Base-by-base conservation (phyloP, 352 stramenopile species). In the Pythium phragmitis region DNA sequence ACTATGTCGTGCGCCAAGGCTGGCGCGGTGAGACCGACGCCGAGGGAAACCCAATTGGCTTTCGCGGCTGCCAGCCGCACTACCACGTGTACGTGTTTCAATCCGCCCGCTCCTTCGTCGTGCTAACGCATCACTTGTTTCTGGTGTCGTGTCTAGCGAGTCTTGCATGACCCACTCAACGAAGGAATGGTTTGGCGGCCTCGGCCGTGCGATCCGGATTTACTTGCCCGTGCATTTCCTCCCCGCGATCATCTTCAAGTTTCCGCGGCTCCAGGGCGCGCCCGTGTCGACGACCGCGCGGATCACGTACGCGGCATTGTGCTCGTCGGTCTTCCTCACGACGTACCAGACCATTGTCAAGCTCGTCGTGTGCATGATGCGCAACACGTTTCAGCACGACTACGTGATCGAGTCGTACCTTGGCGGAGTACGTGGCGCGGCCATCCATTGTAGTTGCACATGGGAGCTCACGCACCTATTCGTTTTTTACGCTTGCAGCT, bases 141-240 rank as follows among this genome's bases (percentile, higher is more conserved):
- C 41, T 67, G 12, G 47, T 58, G 14, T 41, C 59, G 26, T 42
- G 34, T 39, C 9, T 47, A 91, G 82, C 67, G 87, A 94, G 45
- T 96, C 87, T n/a, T 96, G 87, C 23, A 56, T 88, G 60, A 89
- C 80, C 16, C 85, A 96, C 61, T 63, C 73, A 6, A 78, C 86
- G 23, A 94, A 88, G 55, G 82, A 94, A 57, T 94, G 83, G 80
- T 59, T 91, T 37, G 73, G 73, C 28, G 86, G 84, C 0, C 62
- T 96, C 21, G 80, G 79, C 0, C 79, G 87, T n/a, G 79, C 85
- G 9, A 68, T 88, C 63, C 84, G 86, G 64, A 81, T 96, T 54
- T 96, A 96, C 53, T 46, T 91, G 6, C 84, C 87, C 11, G 87
- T 96, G 36, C 87, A 94, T 62, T 82, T 90, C 37, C 72, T 92